Evolutionary conservation across 176 grass and related monocot genomes (phyloP), one percentile per base, ranked within the genome.

Genomic region (Avena insularis): DNA sequence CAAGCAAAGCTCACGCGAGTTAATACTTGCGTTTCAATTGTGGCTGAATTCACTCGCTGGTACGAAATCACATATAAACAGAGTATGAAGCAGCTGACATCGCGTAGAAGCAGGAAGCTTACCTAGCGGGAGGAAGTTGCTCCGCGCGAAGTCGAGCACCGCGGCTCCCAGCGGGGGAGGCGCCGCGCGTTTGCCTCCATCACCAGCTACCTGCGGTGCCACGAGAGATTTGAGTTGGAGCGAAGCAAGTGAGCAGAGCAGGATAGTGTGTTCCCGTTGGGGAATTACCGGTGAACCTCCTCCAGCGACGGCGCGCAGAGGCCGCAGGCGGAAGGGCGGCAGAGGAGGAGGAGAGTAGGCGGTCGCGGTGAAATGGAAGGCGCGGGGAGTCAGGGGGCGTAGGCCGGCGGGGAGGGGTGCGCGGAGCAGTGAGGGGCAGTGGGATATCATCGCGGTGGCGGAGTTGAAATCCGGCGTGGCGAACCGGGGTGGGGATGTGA

Each of bases 91-190:
- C 19, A 68, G 25, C 36, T 76, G 12, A 47, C 46, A 77, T 75
- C 82, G 86, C 50, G 17, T 43, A 14, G n/a, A 82, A 79, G 23
- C 23, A 27, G 12, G 33, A 60, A 78, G 36, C 57, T 58, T 71
- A 94, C 96, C 96, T 77, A 98, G 81, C 53, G 96, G 96, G 88
- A 98, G 96, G 88, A 96, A 98, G 69, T 98, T 98, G 82, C 75
- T 90, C 47, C 86, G 51, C 29, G 70, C 78, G 79, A 98, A 98
- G 20, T 29, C 81, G 51, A 92, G 68, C 58, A 88, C 16, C 49
- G 73, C 79, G 15, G 82, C 33, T 57, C 86, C 78, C 48, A 81
- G 86, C 15, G 75, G 36, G 78, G 68, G 78, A 84, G 76, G 68
- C 75, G 84, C 45, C 59, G 16, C 68, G 61, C 79, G n/a, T 31